phyloP scores from a whole-genome alignment of 2,329 filamentous ascomycete genomes.

The Aspergillus phoenicis region DNA sequence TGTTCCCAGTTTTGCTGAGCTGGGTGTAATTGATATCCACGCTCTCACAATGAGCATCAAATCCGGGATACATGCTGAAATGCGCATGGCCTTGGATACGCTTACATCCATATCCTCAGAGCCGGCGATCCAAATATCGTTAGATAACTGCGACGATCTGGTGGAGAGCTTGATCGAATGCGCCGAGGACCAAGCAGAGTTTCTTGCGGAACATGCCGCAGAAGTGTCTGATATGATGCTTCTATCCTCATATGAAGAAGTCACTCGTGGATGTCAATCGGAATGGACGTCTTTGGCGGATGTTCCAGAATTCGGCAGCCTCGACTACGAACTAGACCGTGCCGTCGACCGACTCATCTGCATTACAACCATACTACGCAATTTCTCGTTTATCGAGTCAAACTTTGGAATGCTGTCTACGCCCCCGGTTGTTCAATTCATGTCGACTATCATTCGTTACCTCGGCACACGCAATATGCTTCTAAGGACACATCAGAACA shows the following conservation, averaged over 20 bases:
- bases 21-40: slow-evolving; percentile 87
- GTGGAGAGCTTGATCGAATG: slow-evolving; percentile 87
- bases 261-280: slow-evolving; percentile 73
- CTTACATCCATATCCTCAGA: slow-evolving; percentile 72
- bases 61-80: slow-evolving; percentile 84
- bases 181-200: slow-evolving; percentile 82
- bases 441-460: slow-evolving; percentile 80
- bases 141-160: slow-evolving; percentile 81
- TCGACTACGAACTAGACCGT: slow-evolving; percentile 79
- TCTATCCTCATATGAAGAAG: slow-evolving; percentile 82
- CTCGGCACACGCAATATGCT: slow-evolving; percentile 88
- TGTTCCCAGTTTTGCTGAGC: slow-evolving; percentile 71
- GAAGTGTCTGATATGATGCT: slow-evolving; percentile 87
- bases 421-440: slow-evolving; percentile 75
- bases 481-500: slow-evolving; percentile 78
- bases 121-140: slow-evolving; percentile 63
- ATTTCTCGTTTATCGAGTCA: slow-evolving; percentile 80
- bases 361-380: slow-evolving; percentile 88
- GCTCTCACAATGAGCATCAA: slow-evolving; percentile 87
- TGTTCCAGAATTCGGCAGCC: slow-evolving; percentile 71
- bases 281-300: slow-evolving; percentile 75
- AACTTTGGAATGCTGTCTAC: slow-evolving; percentile 78
- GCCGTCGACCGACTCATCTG: slow-evolving; percentile 86
- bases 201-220: slow-evolving; percentile 79
- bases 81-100: slow-evolving; percentile 85